Conservation (phyloP, 768 basidiomycete genomes). For the Lactarius evosmus region DNA sequence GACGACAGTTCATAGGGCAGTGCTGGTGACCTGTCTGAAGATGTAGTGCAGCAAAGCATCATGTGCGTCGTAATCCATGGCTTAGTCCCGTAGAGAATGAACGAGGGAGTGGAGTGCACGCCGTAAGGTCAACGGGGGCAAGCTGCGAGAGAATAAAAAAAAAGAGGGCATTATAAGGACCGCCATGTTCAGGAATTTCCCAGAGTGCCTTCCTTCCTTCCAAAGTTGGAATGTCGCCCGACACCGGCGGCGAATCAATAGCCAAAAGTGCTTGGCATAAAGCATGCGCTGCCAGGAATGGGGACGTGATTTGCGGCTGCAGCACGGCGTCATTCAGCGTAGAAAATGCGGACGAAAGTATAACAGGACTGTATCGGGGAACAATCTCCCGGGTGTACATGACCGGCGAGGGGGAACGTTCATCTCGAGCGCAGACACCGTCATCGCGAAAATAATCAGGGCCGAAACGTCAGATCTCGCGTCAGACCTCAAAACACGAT, state of each 20-base stretch:
- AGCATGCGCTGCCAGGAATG: not conserved
- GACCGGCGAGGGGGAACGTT: not conserved
- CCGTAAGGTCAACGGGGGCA: conserved; percentile 20
- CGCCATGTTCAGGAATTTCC: not conserved
- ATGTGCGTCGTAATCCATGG: conserved; percentile 76
- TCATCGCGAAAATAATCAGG: conserved; percentile 2
- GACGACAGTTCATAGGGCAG: not conserved
- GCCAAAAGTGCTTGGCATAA: not conserved
- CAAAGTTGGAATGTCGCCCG: not conserved
- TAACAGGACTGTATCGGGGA: not conserved
- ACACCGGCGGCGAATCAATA: conserved; percentile 5
- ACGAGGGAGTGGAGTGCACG: conserved; percentile 20
- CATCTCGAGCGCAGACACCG: no score
- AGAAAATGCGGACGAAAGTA: conserved; percentile 14
- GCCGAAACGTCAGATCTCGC: not conserved
- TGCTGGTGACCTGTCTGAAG: conserved; percentile 59
- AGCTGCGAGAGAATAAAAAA: conserved; percentile 20
- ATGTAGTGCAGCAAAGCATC: conserved; percentile 79
- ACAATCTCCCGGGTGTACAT: conserved; percentile 8
- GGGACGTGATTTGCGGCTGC: conserved; percentile 2
- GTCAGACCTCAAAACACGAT: not conserved
- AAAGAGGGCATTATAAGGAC: conserved; percentile 13
- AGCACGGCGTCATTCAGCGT: not conserved
- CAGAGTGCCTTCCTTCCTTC: not conserved
- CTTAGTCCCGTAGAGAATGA: conserved; percentile 1